Evolutionary conservation across 2,329 filamentous ascomycete species (phyloP).

Genomic region (Sphaerostilbella broomeana): DNA sequence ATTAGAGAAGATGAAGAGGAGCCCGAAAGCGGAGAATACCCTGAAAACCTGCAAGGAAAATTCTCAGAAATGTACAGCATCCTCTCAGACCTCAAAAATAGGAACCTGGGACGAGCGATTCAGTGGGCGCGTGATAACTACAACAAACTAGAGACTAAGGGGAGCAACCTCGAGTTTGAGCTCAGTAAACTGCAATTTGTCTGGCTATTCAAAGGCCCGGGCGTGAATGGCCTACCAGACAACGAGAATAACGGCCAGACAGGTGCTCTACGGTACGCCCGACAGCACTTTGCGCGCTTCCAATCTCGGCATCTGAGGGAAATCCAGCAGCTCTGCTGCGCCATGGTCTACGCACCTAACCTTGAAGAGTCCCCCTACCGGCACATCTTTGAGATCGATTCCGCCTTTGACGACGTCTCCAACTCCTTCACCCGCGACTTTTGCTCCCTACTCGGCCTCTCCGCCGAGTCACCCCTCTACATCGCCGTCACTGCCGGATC

Average conservation of each 20-base stretch:
- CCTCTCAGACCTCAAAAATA: slow-evolving; percentile 65
- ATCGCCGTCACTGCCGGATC: slow-evolving; percentile 87
- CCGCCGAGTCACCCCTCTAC: slow-evolving; percentile 87
- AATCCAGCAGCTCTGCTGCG: slow-evolving; percentile 73
- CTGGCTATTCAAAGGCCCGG: slow-evolving; percentile 68
- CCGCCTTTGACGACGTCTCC: slow-evolving; percentile 76
- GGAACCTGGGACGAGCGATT: slow-evolving; percentile 77
- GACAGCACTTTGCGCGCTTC: slow-evolving; percentile 67
- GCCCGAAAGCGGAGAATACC: slow-evolving; percentile 23
- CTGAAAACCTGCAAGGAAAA: slow-evolving; percentile 61
- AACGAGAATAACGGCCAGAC: slow-evolving; percentile 48
- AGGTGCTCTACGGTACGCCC: slow-evolving; percentile 70
- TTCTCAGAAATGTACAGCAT: slow-evolving; percentile 92
- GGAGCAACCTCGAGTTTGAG: slow-evolving; percentile 93
- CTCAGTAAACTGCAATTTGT: slow-evolving; percentile 85
- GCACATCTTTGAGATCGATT: slow-evolving; percentile 66
- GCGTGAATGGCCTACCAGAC: slow-evolving; percentile 49
- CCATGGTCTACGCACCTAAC: slow-evolving; percentile 73
- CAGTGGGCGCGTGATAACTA: slow-evolving; percentile 74
- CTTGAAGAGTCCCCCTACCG: slow-evolving; percentile 70
- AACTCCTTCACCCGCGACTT: slow-evolving; percentile 90
- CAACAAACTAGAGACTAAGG: slow-evolving; percentile 64
- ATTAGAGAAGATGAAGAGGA: slow-evolving; percentile 21
- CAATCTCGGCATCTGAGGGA: slow-evolving; percentile 68
- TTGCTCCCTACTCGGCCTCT: slow-evolving; percentile 83